Base-by-base conservation (phyloP, 345 rosid species). In the Ceriops zippeliana region DNA sequence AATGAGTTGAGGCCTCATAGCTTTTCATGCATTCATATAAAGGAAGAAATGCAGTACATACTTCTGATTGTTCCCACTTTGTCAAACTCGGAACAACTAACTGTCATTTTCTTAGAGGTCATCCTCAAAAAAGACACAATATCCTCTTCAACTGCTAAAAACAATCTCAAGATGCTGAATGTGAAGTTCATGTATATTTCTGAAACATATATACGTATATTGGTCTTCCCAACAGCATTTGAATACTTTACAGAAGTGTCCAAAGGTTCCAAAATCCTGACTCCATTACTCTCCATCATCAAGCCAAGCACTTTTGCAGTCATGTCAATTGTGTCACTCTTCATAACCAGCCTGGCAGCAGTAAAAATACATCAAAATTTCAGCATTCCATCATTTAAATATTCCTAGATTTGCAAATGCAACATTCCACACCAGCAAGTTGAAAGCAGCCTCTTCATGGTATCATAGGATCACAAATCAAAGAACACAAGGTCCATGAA, bases 211-310 rank as follows among this genome's bases (percentile, higher is more conserved):
- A 91, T 62, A 69, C 73, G 84, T 74, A 91, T 86, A 77, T 83
- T 85, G 58, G 97, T 88, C 83, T 84, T 95, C 79, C 96, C 97
- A 75, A 88, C 89, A 78, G 90, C 91, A 85, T 87, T 91, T 77
- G 97, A 87, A 80, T 86, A 91, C 69, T 84, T 82, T 28, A 91
- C 61, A 54, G 79, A 80, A 61, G 90, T 86, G 79, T 95, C 99
- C 51, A 95, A 95, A 72, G 99, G 99, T 83, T 95, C 99, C 86
- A 95, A 73, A 72, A 95, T 87, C 80, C 86, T 87, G 71, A 89
- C 86, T 81, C 97, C 97, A 82, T 86, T 90, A 77, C 99, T 91
- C 84, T 95, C 99, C 96, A 95, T 86, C 73, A 84, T 86, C 79
- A 95, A 86, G 79, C 97, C 96, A 74, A 88, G 80, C 42, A 82